Base-by-base conservation (phyloP, 1,139 yeast genomes). In the Suhomyces yuchorum region DNA sequence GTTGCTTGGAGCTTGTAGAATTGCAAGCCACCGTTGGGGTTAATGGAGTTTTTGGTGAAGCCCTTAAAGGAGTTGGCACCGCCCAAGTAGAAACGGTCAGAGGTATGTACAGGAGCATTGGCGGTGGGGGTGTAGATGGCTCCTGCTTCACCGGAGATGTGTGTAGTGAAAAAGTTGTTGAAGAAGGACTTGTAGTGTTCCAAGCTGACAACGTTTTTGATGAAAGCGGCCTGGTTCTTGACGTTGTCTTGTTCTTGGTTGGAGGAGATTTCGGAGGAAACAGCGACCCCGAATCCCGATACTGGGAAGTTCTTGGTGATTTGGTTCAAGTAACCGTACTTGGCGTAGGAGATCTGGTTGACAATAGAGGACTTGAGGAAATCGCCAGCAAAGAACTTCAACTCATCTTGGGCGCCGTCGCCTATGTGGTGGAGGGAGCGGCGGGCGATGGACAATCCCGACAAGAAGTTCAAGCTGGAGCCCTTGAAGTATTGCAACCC, bases 1-100 rank as follows among this genome's bases (percentile, higher is more conserved):
- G 77, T 65, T 15, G 65, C 59, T 32, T 69, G 67, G 8, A 68
- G 39, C 52, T 68, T 71, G 59, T 62, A 73, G 57, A 62, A 75
- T 55, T 73, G 77, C 36, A 61, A 57, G 9, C 77, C 82, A 19
- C 83, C 84, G 26, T 57, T 52, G 19, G 63, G 54, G 44, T 70
- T 69, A 40, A 75, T 59, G 2, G 74, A 57, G 55, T 75, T 75
- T 49, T 67, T 67, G 9, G 66, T 53, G 51, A 73, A 75, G 0
- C 81, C 81, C 44, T 61, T 60, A 54, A 77, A 70, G 1, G 71
- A 62, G 37, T 65, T 57, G 44, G 57, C 58, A 0, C 81, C 81
- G 9, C 81, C 81, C 48, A 79, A 66, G 56, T 78, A 80, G 55
- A 79, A 80, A 50, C 74, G 70, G 56, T 81, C 85, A 11, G 73